Percentiles rank a stretch among this genome's conserved stretches.
Evolutionary conservation across 768 basidiomycete genomes (phyloP).

Genomic region (Mrakia hoshinonis): DNA sequence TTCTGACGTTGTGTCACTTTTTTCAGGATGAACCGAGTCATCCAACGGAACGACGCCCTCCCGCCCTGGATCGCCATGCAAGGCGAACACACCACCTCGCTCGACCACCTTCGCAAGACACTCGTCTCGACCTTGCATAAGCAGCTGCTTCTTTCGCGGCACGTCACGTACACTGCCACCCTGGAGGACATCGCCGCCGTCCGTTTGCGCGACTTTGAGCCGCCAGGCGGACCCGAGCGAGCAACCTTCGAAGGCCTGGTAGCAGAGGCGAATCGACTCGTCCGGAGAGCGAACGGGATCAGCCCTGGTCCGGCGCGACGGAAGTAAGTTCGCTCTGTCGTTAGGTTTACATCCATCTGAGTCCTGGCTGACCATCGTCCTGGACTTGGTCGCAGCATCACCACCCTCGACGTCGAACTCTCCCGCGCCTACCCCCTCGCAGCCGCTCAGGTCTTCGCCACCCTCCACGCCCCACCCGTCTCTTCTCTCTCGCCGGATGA

Average conservation of each 20-base stretch:
- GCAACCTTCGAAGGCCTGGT: constrained; percentile 19
- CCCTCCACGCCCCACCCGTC: constrained; percentile 9
- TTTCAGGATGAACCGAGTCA: constrained; percentile 14
- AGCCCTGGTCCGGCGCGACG: constrained; percentile 14
- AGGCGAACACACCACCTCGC: constrained; percentile 8
- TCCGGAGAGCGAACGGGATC: constrained; percentile 23
- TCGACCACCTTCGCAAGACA: constrained; percentile 7
- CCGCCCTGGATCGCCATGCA: constrained; percentile 25
- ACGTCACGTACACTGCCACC: neutral
- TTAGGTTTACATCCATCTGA: too few relatives aligned
- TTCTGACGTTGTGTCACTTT: neutral
- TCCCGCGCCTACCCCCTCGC: constrained; percentile 16
- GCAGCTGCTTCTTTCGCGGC: constrained; percentile 3
- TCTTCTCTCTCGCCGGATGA: neutral
- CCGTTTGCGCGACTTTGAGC: neutral
- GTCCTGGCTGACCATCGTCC: too few relatives aligned
- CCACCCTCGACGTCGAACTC: constrained; percentile 21
- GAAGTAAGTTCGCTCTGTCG: neutral
- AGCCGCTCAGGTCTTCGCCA: neutral
- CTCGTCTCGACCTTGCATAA: constrained; percentile 8
- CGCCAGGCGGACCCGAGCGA: neutral
- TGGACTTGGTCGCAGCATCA: neutral
- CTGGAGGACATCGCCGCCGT: neutral
- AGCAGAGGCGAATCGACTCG: constrained; percentile 13
- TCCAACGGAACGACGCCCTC: constrained; percentile 23